Base-by-base conservation (phyloP, 2,329 filamentous ascomycete species). In the Xylariaceae sp. region DNA sequence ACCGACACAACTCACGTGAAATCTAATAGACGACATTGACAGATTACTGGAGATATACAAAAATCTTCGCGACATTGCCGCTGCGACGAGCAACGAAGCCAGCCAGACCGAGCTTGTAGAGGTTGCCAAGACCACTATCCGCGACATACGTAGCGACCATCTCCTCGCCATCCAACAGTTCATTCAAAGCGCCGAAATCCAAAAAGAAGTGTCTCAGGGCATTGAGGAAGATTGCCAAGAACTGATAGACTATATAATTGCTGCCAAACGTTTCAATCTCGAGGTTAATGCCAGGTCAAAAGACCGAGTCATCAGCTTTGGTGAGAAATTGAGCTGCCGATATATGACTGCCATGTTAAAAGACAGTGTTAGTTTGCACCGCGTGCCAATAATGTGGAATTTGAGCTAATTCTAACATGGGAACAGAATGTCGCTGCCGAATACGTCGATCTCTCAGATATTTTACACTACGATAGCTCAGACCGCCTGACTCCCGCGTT, bases 311-410 rank as follows among this genome's bases (percentile, higher is more conserved):
- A 85, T 97, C 50, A 94, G 90, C 65, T 90, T 93, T 57, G 93
- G 93, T 44, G 93, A 98, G 76, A 97, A 95, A 71, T 74, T 98
- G 55, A 94, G 89, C 68, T 97, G 92, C 67, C 80, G 85, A 23
- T 93, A 93, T 66, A 91, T 98, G 86, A 80, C 92, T 19, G 83
- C 86, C 5, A 69, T 97, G 49, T 69, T 98, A 53, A 82, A 86
- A 62, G 90, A 95, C 60, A 76, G 79, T 59, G 79, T 82, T 61
- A 45, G 64, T 59, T 58, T 52, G 11, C 10, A 29, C 34, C 29
- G 11, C 23, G 11, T 37, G 16, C 20, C 33, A 16, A 17, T 34
- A 20, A 37, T 19, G n/a, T 20, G 16, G 3, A 6, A 12, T 48
- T 14, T 32, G 27, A n/a, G n/a, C n/a, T n/a, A n/a, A n/a, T 47